Base-by-base conservation (phyloP, 768 basidiomycete genomes). In the Lactarius indigo region DNA sequence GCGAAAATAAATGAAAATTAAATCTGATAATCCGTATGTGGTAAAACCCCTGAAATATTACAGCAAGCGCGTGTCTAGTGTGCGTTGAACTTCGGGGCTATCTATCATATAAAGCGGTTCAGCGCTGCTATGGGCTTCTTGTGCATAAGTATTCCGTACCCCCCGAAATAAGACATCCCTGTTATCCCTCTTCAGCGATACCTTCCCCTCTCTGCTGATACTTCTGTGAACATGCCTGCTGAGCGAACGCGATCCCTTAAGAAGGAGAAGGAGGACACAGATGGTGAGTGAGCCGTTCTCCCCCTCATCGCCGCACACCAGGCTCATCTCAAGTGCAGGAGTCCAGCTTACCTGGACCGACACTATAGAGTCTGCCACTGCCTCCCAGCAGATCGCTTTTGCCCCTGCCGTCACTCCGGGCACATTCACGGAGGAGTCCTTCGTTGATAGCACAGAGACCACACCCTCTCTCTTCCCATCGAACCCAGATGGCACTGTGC, bases 401-500 rank as follows among this genome's bases (percentile, higher is more conserved):
- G 82, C 82, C 55, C 81, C 85, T 65, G 85, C 82, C 64, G 72
- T 87, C 63, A 87, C 87, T 1, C 84, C 87, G 15, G 79, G 80
- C 57, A 82, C 85, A 20, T 88, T 82, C 77, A 82, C 80, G 69
- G 83, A 84, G 5, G 80, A 81, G 10, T 79, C 79, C 31, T 70
- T 73, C 17, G 74, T 79, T 9, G 72, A 79, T 30, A 76, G 80
- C 18, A 71, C 78, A 31, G 75, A 75, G 35, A 66, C 72, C 44
- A 79, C 85, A 61, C 79, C 82, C 20, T 76, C 85, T 41, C 81
- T 89, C 72, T 90, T 90, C 78, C 86, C 88, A 23, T 81, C 84
- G 28, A 66, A 78, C 54, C 63, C 44, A 30, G 76, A 79, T 55
- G 68, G 61, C 59, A 65, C 76, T n/a, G 66, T 77, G 41, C 70